Percentiles rank a stretch among this genome's conserved stretches.
These are phyloP conservation scores for Ceratobasidium theobromae DNA, from an alignment of 1,284 basidiomycete genomes.

Conservation along the genomic window DNA sequence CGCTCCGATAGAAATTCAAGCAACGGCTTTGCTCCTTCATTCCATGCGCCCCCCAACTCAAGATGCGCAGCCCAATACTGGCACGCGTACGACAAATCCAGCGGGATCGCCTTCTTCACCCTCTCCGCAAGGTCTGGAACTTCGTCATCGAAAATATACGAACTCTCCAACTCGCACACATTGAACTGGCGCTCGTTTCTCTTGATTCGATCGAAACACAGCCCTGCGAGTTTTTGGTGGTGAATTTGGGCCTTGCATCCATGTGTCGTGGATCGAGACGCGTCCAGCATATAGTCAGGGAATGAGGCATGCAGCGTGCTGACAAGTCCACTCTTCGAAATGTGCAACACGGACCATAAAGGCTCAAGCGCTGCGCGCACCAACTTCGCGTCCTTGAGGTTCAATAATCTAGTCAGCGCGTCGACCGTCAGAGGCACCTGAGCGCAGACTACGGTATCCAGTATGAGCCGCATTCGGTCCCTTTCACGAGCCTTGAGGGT, in stretches of 20 bases:
- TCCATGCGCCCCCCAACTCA: not conserved
- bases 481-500: not conserved
- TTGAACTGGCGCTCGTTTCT: not conserved
- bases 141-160: not conserved
- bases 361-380: not conserved
- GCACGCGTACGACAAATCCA: not conserved
- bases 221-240: not conserved
- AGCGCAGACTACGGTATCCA: slow-evolving; percentile 6
- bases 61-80: slow-evolving; percentile 12
- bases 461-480: not conserved
- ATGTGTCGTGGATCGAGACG: not conserved
- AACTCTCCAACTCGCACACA: not conserved
- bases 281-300: not conserved
- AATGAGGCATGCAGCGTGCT: not conserved
- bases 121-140: not conserved
- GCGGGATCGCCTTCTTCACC: not conserved
- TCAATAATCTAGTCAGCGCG: not conserved
- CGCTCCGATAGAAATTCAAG: not conserved
- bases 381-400: not conserved
- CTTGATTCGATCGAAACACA: not conserved
- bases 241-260: not conserved
- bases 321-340: not conserved
- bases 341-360: not conserved
- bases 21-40: not conserved
- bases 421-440: slow-evolving; percentile 2